phyloP scores from a whole-genome alignment of 805 yeast genomes.

The Metschnikowia koreensis region DNA sequence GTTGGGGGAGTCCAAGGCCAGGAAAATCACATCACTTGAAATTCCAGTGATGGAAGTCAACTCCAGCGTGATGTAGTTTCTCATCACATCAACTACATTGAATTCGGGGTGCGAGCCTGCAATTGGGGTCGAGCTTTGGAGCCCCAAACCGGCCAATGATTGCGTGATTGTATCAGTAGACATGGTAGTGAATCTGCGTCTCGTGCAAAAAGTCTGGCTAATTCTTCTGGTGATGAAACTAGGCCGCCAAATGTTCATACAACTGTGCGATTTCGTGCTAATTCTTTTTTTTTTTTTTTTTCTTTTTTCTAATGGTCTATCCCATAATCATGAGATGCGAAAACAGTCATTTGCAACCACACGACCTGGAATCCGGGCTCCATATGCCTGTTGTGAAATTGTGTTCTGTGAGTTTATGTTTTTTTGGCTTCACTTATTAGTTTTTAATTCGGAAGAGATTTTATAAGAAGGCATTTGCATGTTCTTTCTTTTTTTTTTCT shows the following conservation, averaged over 20 bases:
- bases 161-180: conserved; percentile 32
- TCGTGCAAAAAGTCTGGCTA: neutral
- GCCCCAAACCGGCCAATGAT: conserved; percentile 36
- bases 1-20: conserved; percentile 84
- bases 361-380: conserved; percentile 1
- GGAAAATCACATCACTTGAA: conserved; percentile 64
- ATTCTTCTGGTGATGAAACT: conserved; percentile 3
- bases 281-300: neutral
- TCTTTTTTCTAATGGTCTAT: neutral
- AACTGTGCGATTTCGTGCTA: neutral
- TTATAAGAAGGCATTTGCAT: too few relatives aligned
- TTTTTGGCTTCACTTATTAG: too few relatives aligned
- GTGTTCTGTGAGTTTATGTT: too few relatives aligned
- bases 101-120: conserved; percentile 70
- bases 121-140: conserved; percentile 28
- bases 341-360: conserved; percentile 8
- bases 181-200: conserved; percentile 12
- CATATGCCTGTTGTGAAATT: too few relatives aligned
- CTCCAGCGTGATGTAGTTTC: conserved; percentile 84
- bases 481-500: too few relatives aligned
- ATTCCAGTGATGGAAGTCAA: conserved; percentile 73
- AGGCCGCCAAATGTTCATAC: conserved; percentile 12
- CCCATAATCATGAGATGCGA: conserved; percentile 5
- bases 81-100: conserved; percentile 83
- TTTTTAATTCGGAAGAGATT: too few relatives aligned